These are phyloP conservation scores for Umbelopsis sp. DNA, from an alignment of 192 early-diverging fungal genomes.

Conservation along the genomic window DNA sequence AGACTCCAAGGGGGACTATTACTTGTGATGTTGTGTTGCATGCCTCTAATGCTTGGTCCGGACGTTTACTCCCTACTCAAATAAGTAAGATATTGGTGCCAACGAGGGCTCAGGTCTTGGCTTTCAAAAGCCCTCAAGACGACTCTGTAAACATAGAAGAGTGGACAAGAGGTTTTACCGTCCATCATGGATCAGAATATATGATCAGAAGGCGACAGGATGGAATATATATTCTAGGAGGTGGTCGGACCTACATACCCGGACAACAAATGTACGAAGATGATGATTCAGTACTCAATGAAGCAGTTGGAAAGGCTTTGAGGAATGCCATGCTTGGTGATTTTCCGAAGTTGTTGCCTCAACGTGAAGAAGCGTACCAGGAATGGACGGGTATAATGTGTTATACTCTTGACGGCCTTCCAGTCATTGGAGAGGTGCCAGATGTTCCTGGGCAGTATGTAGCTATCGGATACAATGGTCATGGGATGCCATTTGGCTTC, in stretches of 20 bases:
- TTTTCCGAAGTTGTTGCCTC: not conserved
- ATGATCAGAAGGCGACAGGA: constrained; percentile 17
- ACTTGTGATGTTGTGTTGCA: constrained; percentile 2
- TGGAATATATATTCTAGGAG: not conserved
- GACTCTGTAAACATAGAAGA: not conserved
- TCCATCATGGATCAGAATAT: constrained; percentile 7
- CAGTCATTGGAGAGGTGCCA: not conserved
- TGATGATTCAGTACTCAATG: not conserved
- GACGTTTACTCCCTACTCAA: not conserved
- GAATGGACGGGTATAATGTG: constrained; percentile 15
- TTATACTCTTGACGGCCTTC: not conserved
- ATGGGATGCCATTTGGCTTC: constrained; percentile 11
- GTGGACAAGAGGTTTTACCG: constrained; percentile 1
- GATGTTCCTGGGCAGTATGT: not conserved
- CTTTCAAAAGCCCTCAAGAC: constrained; percentile 12
- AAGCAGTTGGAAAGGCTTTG: not conserved
- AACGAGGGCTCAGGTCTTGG: not conserved
- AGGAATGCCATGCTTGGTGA: not conserved
- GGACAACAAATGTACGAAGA: constrained; percentile 12
- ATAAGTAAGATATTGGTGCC: not conserved
- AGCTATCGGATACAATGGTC: constrained; percentile 9
- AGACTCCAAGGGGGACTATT: not conserved
- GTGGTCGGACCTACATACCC: not conserved
- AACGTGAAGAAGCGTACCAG: not conserved
- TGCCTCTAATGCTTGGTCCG: constrained; percentile 11